Evolutionary conservation across 495 filamentous ascomycete species (phyloP).

Genomic region (Hyphodiscus hymeniophilus): DNA sequence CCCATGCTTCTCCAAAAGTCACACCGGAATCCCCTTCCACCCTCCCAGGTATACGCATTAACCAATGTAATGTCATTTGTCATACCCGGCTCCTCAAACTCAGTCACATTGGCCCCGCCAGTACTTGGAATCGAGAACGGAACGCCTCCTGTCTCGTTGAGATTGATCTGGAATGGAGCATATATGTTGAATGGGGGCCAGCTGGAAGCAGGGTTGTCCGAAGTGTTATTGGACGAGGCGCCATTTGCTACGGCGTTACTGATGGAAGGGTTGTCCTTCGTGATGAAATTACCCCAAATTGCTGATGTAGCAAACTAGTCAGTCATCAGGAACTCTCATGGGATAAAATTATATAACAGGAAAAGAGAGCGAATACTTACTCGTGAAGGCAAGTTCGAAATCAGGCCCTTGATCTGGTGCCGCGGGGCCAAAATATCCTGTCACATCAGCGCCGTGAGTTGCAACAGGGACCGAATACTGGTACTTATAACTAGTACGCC

Average conservation of each 20-base stretch:
- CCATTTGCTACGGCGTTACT: conserved; percentile 29
- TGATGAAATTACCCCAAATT: conserved; percentile 42
- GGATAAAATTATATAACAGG: not conserved
- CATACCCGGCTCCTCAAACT: not conserved
- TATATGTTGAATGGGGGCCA: not conserved
- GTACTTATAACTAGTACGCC: conserved; percentile 38
- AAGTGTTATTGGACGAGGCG: conserved; percentile 8
- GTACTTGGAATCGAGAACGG: not conserved
- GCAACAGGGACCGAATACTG: conserved; percentile 42
- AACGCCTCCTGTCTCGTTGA: not conserved
- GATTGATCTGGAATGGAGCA: not conserved
- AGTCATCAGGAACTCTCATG: not conserved
- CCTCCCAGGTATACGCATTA: not conserved
- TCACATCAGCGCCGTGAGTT: conserved; percentile 37
- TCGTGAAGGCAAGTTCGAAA: conserved; percentile 2
- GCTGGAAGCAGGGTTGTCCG: not conserved
- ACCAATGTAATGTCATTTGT: not conserved
- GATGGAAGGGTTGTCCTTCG: conserved; percentile 34
- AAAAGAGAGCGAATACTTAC: conserved; percentile 4
- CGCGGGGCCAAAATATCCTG: conserved; percentile 24
- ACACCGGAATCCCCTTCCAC: not conserved
- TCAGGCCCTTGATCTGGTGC: conserved; percentile 18
- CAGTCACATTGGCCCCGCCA: not conserved
- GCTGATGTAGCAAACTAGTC: no score
- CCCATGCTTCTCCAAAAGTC: conserved; percentile 11